Conservation (phyloP, 139 green algal species). For the Eudorina sp. region DNA sequence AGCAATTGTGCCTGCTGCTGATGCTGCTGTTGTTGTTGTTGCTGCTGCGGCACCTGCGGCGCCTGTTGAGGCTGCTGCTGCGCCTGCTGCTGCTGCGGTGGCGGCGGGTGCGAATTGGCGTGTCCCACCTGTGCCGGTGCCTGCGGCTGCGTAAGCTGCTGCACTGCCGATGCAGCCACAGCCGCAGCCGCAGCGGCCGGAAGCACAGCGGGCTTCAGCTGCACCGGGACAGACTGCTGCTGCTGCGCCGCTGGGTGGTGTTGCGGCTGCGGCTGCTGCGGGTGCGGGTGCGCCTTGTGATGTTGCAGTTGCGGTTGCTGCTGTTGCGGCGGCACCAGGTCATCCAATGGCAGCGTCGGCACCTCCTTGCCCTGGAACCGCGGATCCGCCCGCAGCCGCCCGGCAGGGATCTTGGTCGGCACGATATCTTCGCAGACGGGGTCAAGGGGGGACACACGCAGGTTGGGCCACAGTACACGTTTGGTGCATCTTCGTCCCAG, state of each 20-base stretch:
- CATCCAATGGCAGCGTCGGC: background rate
- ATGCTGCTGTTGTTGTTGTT: conserved; percentile 1
- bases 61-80: background rate
- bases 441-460: no score
- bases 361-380: background rate
- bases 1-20: background rate
- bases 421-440: conserved; percentile 16
- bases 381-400: conserved; percentile 3
- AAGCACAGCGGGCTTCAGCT: no score
- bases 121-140: no score
- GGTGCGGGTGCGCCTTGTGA: background rate
- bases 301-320: background rate
- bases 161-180: background rate
- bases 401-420: background rate
- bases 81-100: no score
- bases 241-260: background rate
- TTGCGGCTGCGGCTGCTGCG: background rate
- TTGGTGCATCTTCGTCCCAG: no score
- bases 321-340: background rate
- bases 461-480: background rate
- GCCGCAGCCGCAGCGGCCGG: no score
- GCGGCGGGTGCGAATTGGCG: background rate
- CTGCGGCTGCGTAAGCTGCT: conserved; percentile 17
- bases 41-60: background rate
- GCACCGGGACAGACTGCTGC: no score